Conservation (phyloP, 2,329 filamentous ascomycete species). For the Gaeumannomyces sp. region DNA sequence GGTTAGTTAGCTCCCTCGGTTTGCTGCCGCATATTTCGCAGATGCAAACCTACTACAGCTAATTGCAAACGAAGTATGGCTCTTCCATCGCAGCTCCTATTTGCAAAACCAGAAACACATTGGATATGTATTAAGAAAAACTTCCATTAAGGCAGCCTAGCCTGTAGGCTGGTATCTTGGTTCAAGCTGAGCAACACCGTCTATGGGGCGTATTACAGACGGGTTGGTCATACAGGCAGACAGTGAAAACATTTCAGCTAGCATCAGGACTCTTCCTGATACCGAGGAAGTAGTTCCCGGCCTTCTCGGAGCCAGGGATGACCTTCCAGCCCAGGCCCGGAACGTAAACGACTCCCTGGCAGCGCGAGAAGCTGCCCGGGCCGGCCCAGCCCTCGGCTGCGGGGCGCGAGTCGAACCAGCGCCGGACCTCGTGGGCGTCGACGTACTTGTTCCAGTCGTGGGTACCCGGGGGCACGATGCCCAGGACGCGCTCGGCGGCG, state of each 20-base stretch:
- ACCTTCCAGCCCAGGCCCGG: conserved; percentile 87
- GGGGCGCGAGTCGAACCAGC: conserved; percentile 37
- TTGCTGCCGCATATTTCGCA: too few species aligned
- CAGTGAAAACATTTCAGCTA: background rate
- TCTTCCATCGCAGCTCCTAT: too few species aligned
- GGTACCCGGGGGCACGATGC: conserved; percentile 85
- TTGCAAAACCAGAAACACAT: too few species aligned
- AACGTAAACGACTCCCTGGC: conserved; percentile 83
- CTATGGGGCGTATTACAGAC: background rate
- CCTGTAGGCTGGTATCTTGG: background rate
- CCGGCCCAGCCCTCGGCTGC: conserved; percentile 20
- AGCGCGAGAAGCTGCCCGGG: conserved; percentile 48
- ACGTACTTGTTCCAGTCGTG: conserved; percentile 98
- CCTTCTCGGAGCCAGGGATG: conserved; percentile 71
- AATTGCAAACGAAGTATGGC: too few species aligned
- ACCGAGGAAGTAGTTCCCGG: conserved; percentile 95
- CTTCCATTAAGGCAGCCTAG: too few species aligned
- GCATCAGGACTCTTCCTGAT: conserved; percentile 44
- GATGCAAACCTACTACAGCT: too few species aligned
- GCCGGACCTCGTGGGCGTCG: conserved; percentile 70
- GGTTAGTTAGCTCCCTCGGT: background rate
- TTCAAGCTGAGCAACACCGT: background rate
- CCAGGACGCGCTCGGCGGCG: conserved; percentile 78
- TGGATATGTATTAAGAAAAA: too few species aligned
- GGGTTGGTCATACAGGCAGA: background rate